Evolutionary conservation across 2,329 filamentous ascomycete genomes (phyloP), one percentile per base, ranked within the genome.

Genomic region (Cadophora sp.): DNA sequence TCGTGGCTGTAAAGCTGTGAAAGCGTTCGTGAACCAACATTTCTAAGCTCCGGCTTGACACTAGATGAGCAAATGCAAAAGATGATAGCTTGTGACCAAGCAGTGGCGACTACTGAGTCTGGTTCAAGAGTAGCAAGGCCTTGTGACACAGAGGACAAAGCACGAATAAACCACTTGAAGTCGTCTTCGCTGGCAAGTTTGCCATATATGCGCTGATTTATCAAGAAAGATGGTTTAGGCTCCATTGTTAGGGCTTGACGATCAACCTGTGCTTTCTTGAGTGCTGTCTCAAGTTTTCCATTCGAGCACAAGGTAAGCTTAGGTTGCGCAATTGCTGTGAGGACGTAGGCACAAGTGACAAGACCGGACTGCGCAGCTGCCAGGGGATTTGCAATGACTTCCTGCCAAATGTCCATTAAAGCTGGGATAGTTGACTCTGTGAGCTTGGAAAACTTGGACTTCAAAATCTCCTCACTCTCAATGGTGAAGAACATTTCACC

Each of bases 21-120:
- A 39, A 99, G 80, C 0, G 85, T 80, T 55, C 83, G 80, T 22
- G 83, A 83, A 4, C 90, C 87, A 71, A 89, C 84, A 70, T 89
- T 88, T 65, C 91, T 89, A 58, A 91, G 81, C 45, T 82, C 82
- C 2, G 89, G 83, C 14, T 90, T 83, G 22, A 92, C 81, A 14
- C 78, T 82, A 16, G 87, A 80, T 1, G 90, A 88, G 55, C 89
- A 89, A 55, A 95, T 86, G 18, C 92, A 81, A 77, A 91, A 96
- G n/a, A 97, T 89, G 66, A 95, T 87, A 1, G 91, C 89, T 74
- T 97, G 92, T 16, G 92, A 89, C 96, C 95, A 99, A 18, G 89
- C 87, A 62, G 87, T 79, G 68, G 84, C 84, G n/a, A 86, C 81
- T 11, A 85, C 80, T 16, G 81, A 80, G 4, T 81, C 77, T 14